Evolutionary conservation across 23 red algal genomes (phyloP).

Genomic region (Cyanidioschyzon merolae): DNA sequence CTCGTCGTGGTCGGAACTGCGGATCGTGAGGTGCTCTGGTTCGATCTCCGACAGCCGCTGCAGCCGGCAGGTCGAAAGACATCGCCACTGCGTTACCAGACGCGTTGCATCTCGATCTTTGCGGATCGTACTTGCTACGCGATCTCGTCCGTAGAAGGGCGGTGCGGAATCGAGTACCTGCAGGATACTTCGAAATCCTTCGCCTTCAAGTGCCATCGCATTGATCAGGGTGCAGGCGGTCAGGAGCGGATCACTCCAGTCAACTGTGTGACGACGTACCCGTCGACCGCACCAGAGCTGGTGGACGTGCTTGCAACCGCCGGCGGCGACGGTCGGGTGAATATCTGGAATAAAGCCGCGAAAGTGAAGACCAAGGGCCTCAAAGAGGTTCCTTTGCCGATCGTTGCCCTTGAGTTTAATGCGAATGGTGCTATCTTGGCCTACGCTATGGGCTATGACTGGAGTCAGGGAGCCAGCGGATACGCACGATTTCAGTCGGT

Average conservation of each 20-base stretch:
- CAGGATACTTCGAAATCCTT: constrained; percentile 71
- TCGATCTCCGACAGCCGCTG: constrained; percentile 77
- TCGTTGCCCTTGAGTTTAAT: constrained; percentile 69
- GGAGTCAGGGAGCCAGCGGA: constrained; percentile 66
- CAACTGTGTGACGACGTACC: constrained; percentile 19
- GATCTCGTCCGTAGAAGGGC: constrained; percentile 74
- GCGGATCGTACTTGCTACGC: constrained; percentile 76
- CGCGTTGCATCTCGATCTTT: constrained; percentile 79
- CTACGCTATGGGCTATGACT: constrained; percentile 92
- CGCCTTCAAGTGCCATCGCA: constrained; percentile 96
- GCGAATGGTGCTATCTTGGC: constrained; percentile 73
- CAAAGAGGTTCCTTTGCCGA: constrained; percentile 70
- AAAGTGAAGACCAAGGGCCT: constrained; percentile 87
- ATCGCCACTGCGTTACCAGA: constrained; percentile 79
- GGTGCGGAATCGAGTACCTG: constrained; percentile 85
- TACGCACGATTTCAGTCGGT: constrained; percentile 28
- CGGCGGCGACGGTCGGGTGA: constrained; percentile 27
- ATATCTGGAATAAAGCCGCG: constrained; percentile 96
- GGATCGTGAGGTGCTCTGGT: constrained; percentile 67
- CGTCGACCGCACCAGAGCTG: not conserved
- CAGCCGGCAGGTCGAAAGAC: constrained; percentile 54
- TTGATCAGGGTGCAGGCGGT: constrained; percentile 70
- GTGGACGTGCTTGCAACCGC: constrained; percentile 4
- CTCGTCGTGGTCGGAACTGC: constrained; percentile 86
- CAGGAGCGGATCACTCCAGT: constrained; percentile 27